Conservation (phyloP, 352 stramenopile genomes). For the Pythium brassicae region DNA sequence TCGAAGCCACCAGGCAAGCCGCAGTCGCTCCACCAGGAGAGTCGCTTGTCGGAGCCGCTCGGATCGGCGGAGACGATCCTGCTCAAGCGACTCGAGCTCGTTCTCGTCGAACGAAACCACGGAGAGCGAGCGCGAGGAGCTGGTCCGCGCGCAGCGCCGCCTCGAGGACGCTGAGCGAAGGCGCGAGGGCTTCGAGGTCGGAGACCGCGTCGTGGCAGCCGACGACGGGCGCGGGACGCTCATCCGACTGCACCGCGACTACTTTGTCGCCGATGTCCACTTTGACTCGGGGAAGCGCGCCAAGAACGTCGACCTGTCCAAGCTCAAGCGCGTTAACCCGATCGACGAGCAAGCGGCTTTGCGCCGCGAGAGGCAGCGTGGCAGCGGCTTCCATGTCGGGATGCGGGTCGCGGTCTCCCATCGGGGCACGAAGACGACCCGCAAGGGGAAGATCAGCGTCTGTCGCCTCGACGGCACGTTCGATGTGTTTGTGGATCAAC, state of each 20-base stretch:
- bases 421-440: constrained; percentile 46
- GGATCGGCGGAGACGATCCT: not conserved
- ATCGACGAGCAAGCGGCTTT: constrained; percentile 1
- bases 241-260: constrained; percentile 57
- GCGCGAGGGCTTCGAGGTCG: constrained; percentile 34
- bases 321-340: constrained; percentile 21
- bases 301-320: constrained; percentile 58
- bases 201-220: constrained; percentile 41
- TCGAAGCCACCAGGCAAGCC: not conserved
- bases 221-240: constrained; percentile 41
- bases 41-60: not conserved
- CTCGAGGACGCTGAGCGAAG: not conserved
- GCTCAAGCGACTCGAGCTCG: not conserved
- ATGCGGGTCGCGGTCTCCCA: constrained; percentile 32
- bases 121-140: constrained; percentile 6
- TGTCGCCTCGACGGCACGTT: constrained; percentile 59
- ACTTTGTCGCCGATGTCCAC: constrained; percentile 64
- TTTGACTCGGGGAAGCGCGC: constrained; percentile 52
- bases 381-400: constrained; percentile 13
- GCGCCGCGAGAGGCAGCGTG: not conserved
- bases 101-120: constrained; percentile 7
- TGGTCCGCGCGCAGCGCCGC: not conserved
- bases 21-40: not conserved
- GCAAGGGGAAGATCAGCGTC: constrained; percentile 40
- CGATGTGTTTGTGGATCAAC: constrained; percentile 53